Evolutionary conservation across 2,329 filamentous ascomycete species (phyloP), one percentile per base, ranked within the genome.

Genomic region (Colletotrichum sp.): DNA sequence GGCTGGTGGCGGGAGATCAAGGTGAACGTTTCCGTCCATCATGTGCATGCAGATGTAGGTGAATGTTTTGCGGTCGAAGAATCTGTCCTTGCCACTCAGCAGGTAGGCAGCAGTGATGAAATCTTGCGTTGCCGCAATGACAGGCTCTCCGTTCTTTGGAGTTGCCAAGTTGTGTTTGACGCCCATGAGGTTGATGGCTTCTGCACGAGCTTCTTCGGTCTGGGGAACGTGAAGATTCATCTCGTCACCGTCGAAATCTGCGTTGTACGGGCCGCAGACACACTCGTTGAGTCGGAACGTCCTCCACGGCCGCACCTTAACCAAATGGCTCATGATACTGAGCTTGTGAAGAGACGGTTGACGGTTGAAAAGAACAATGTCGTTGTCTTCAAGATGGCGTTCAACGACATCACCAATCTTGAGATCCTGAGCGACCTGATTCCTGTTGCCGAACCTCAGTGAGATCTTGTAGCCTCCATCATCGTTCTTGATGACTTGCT

Each of bases 191-290:
- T 96, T 96, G 80, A 97, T 97, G 1, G 97, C 97, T 85, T 99
- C 97, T 4, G 96, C 95, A 73, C 97, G 92, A 13, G 97, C 96
- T 85, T 99, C 97, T 86, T 99, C 97, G 0, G 97, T 98, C 83
- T 99, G 97, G 3, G 97, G 97, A 18, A 99, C 96, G 85, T 99
- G 97, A 64, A 99, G 86, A 80, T 99, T 99, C 97, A 99, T 99
- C 84, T 99, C 97, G 80, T 99, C 97, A 76, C 97, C 97, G 81
- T 99, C 97, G 79, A 99, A 99, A 91, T 99, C 97, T 71, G 97
- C 97, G 80, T 99, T 99, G 89, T 99, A 99, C 5, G 97, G 97
- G 77, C 94, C 96, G 85, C 97, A 99, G 2, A 98, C 97, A 91
- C 97, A 99, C 83, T 99, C 97, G 83, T 99, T 99, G 21, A 99